Evolutionary conservation across 2,329 filamentous ascomycete genomes (phyloP).

Genomic region (Nothophoma quercina): DNA sequence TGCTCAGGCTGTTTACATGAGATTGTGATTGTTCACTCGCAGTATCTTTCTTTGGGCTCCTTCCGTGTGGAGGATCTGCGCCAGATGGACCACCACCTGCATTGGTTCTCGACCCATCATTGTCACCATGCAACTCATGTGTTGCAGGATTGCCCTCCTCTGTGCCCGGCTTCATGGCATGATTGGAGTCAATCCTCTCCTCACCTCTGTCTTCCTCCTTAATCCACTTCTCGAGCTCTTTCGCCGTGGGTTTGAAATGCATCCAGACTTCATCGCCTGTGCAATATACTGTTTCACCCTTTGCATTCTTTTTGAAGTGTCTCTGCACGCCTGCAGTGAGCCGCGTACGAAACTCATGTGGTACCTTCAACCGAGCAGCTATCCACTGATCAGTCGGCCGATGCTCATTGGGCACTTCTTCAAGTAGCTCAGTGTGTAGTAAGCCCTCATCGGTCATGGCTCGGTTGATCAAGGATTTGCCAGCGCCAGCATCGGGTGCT

Average conservation of each 20-base stretch:
- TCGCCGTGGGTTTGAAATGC: constrained; percentile 51
- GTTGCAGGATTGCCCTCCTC: constrained; percentile 2
- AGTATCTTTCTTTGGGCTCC: no score
- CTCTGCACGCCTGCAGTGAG: constrained; percentile 56
- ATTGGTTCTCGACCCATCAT: background rate
- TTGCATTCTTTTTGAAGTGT: constrained; percentile 42
- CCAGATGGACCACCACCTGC: background rate
- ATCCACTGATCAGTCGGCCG: constrained; percentile 66
- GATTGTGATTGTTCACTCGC: background rate
- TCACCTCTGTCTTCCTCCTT: constrained; percentile 26
- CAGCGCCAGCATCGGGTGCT: constrained; percentile 47
- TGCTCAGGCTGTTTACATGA: background rate
- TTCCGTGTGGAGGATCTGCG: background rate
- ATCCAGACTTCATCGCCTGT: constrained; percentile 63
- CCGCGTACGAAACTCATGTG: constrained; percentile 64
- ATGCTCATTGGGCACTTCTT: constrained; percentile 60
- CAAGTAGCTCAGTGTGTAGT: constrained; percentile 54
- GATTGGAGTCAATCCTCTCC: constrained; percentile 28
- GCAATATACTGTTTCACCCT: constrained; percentile 43
- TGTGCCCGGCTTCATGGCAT: constrained; percentile 15
- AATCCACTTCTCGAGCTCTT: constrained; percentile 39
- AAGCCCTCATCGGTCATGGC: constrained; percentile 64
- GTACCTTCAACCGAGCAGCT: constrained; percentile 64
- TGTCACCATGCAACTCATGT: background rate
- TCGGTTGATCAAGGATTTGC: constrained; percentile 56